Percentiles rank a stretch among this genome's conserved stretches.
Evolutionary conservation across 148 eudicot genomes (phyloP).

Genomic region (Rhododendron mucronatum): DNA sequence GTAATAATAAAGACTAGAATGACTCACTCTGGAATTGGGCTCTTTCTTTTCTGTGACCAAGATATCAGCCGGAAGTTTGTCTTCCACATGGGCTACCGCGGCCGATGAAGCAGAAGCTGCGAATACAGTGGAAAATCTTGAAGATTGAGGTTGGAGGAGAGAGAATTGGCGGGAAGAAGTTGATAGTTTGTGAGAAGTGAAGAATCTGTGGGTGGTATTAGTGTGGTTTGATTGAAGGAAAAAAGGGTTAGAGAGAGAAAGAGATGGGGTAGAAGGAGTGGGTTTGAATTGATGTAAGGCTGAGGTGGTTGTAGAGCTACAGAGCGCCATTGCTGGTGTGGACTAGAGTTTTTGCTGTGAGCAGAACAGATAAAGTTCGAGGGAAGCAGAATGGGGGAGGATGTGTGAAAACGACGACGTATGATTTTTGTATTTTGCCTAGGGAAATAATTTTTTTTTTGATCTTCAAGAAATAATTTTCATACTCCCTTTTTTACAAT

Average conservation of each 20-base stretch:
- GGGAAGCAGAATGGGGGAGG: neutral
- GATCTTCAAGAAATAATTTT: no score
- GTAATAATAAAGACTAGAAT: neutral
- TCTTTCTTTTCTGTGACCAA: constrained; percentile 49
- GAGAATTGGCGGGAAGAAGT: constrained; percentile 47
- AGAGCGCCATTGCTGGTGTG: constrained; percentile 42
- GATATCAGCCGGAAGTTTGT: constrained; percentile 79
- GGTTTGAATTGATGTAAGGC: constrained; percentile 21
- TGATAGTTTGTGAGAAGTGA: constrained; percentile 22
- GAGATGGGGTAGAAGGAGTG: constrained; percentile 12
- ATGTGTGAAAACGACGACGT: neutral
- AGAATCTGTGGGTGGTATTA: constrained; percentile 11
- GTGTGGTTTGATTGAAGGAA: constrained; percentile 3
- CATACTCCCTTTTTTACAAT: no score
- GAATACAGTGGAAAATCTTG: constrained; percentile 12
- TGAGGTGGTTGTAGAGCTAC: constrained; percentile 23
- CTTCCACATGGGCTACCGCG: constrained; percentile 32
- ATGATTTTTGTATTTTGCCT: neutral
- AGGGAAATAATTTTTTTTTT: no score
- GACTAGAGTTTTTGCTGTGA: constrained; percentile 19
- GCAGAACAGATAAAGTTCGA: neutral
- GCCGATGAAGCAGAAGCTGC: constrained; percentile 36
- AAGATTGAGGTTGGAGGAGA: constrained; percentile 18
- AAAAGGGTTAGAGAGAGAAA: constrained; percentile 17
- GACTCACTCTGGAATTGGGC: constrained; percentile 78